Percentiles rank a stretch among this genome's conserved stretches.
phyloP scores from a whole-genome alignment of 495 filamentous ascomycete genomes.

The Penicillium steckii region DNA sequence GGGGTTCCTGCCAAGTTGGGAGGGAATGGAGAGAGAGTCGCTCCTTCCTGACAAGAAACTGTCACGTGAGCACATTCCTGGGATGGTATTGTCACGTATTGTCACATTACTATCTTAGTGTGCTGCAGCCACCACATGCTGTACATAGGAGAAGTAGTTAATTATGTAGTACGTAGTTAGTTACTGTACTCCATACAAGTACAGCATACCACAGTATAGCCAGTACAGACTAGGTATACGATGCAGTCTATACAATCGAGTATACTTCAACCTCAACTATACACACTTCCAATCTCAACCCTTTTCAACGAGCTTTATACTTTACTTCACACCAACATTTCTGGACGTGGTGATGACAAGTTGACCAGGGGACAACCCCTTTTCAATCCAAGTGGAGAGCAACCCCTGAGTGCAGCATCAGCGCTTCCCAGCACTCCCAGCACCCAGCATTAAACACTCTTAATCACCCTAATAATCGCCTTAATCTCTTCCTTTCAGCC shows the following conservation, averaged over 20 bases:
- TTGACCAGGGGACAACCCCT: neutral
- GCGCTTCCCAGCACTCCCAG: too few relatives aligned
- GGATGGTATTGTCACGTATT: neutral
- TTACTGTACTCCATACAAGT: neutral
- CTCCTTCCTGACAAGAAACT: neutral
- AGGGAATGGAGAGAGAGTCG: too few relatives aligned
- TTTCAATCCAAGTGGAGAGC: slow-evolving; percentile 3
- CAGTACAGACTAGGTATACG: neutral
- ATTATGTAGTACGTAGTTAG: too few relatives aligned
- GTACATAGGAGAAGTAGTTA: too few relatives aligned
- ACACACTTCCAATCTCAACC: neutral
- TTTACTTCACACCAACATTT: too few relatives aligned
- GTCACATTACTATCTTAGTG: neutral
- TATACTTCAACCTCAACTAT: neutral
- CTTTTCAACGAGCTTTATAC: too few relatives aligned
- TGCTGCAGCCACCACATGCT: too few relatives aligned
- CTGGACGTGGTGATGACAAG: neutral
- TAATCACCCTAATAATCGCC: neutral
- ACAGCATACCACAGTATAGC: too few relatives aligned
- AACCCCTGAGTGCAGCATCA: slow-evolving; percentile 5
- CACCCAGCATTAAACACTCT: too few relatives aligned
- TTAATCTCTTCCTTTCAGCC: too few relatives aligned
- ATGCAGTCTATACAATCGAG: neutral
- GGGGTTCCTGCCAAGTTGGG: too few relatives aligned
- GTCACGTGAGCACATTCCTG: neutral